Evolutionary conservation across 495 filamentous ascomycete species (phyloP), one percentile per base, ranked within the genome.

Genomic region (Podospora pseudopauciseta): DNA sequence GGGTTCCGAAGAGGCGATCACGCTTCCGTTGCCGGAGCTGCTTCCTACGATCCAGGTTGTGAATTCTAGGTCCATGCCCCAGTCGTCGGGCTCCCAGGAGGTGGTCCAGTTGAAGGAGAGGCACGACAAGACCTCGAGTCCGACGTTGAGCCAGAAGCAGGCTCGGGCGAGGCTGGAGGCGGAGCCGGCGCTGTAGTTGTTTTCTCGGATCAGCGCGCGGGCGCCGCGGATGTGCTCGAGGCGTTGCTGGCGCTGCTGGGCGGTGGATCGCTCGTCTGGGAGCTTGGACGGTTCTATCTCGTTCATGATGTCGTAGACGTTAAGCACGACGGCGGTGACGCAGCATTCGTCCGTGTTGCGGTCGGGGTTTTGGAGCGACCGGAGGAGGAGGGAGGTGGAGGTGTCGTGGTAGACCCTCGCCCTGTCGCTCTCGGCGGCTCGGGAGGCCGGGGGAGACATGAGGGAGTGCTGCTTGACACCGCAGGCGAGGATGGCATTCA

Each of bases 111-210:
- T 92, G 77, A 93, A 92, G 67, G 91, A 88, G 23, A 98, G 79
- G 77, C 93, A 97, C 70, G 87, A 91, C 26, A 97, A 83, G 15
- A 98, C 80, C 75, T 99, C 95, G 87, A 96, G 91, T 18, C 90
- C 88, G 16, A 96, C 87, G 72, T 96, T 97, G 19, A 97, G 79
- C 93, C 94, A 97, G 79, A 98, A 98, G 77, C 94, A 97, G 13
- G 94, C 92, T 1, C 89, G 88, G 9, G 92, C 93, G 57, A 97
- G 86, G 4, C 93, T 92, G 3, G 83, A 84, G 15, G 39, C 9
- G 28, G 91, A 90, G 63, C 85, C 87, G 1, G 93, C 92, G 71
- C 89, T 91, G 95, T 95, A 99, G 16, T 87, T 86, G 74, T 93
- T 97, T 75, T 97, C 92, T 70, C 91, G 91, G 74, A 99, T 93